Conservation (phyloP, 257 asterid species). For the Capsicum baccatum region DNA sequence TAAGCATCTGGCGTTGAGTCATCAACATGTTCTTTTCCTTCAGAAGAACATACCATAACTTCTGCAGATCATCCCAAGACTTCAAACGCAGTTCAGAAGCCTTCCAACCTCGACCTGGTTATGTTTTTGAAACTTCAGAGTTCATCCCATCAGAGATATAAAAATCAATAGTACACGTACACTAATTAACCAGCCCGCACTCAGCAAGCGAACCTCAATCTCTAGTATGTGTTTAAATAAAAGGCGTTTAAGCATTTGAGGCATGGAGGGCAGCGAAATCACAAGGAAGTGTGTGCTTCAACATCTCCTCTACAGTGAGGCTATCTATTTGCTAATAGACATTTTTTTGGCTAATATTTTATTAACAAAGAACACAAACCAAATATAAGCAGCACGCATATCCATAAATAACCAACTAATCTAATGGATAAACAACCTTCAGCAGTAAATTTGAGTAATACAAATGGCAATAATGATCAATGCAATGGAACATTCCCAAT, state of each 20-base stretch:
- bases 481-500: background rate
- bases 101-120: conserved; percentile 91
- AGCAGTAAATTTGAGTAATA: background rate
- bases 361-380: background rate
- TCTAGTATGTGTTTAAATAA: background rate
- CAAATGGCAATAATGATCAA: background rate
- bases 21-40: conserved; percentile 92
- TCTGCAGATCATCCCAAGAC: conserved; percentile 98
- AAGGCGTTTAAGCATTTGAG: conserved; percentile 19
- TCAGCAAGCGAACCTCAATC: conserved; percentile 22
- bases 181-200: background rate
- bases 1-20: conserved; percentile 93
- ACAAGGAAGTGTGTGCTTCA: background rate
- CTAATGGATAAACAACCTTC: background rate
- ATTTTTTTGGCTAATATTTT: background rate
- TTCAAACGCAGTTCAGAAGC: conserved; percentile 93
- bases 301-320: conserved; percentile 13
- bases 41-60: conserved; percentile 89
- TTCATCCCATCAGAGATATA: conserved; percentile 10
- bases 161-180: background rate
- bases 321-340: background rate
- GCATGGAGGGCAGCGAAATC: background rate
- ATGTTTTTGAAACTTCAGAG: conserved; percentile 1
- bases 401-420: background rate
- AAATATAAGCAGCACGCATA: background rate